phyloP scores from a whole-genome alignment of 495 filamentous ascomycete genomes.

The Mytilinidion resinicola region DNA sequence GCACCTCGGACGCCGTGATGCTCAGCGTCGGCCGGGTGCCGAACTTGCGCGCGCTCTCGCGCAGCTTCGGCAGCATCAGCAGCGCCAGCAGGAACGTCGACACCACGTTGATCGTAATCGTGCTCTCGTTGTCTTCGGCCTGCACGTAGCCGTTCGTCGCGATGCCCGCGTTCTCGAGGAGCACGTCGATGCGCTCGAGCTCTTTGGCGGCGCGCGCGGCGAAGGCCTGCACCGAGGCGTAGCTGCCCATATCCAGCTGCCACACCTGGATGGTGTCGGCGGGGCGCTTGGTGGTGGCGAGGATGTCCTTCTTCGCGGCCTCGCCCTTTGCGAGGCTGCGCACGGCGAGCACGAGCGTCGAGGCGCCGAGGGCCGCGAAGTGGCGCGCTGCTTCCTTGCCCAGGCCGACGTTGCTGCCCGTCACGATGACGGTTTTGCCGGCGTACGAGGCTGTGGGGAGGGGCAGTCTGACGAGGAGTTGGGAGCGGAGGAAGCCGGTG shows the following conservation, averaged over 20 bases:
- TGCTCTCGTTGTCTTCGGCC: slow-evolving; percentile 41
- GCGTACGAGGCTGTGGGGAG: slow-evolving; percentile 36
- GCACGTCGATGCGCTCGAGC: slow-evolving; percentile 36
- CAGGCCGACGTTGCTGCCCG: slow-evolving; percentile 32
- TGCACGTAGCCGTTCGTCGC: slow-evolving; percentile 28
- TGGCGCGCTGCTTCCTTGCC: slow-evolving; percentile 34
- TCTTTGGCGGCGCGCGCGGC: slow-evolving; percentile 37
- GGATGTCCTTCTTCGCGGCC: slow-evolving; percentile 40
- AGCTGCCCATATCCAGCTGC: slow-evolving; percentile 50
- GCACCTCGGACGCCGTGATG: slow-evolving; percentile 31
- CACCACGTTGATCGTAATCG: slow-evolving; percentile 48
- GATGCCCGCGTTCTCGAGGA: slow-evolving; percentile 45
- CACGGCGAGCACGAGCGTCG: slow-evolving; percentile 34
- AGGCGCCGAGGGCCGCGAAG: slow-evolving; percentile 30
- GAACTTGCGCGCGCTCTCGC: slow-evolving; percentile 24
- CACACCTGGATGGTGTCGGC: slow-evolving; percentile 44
- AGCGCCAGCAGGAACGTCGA: slow-evolving; percentile 43
- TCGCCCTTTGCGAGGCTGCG: slow-evolving; percentile 42
- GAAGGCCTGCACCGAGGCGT: slow-evolving; percentile 46
- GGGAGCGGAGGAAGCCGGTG: slow-evolving; percentile 39
- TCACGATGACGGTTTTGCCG: slow-evolving; percentile 34
- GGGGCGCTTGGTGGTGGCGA: slow-evolving; percentile 36
- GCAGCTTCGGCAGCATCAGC: slow-evolving; percentile 36
- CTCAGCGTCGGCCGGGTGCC: slow-evolving; percentile 19
- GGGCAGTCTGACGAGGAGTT: slow-evolving; percentile 40